Evolutionary conservation across 176 grass and related monocot species (phyloP).

Genomic region (Aegilops umbellulata): DNA sequence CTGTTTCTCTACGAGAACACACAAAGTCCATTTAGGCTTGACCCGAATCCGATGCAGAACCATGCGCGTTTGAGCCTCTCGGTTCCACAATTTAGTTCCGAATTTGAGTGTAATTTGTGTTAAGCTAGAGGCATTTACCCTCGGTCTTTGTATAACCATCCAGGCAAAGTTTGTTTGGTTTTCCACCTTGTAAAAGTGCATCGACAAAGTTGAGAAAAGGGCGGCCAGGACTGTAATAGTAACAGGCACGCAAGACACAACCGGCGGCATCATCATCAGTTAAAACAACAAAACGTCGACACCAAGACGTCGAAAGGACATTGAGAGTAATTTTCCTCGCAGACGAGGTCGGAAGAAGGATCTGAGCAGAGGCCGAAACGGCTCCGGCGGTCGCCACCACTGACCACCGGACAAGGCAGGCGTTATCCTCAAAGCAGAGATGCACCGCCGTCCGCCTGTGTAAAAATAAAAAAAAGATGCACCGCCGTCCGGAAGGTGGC

Average conservation of each 20-base stretch:
- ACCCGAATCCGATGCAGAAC: too few relatives aligned
- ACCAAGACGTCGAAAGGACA: not conserved
- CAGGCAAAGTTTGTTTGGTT: too few relatives aligned
- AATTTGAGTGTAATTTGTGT: not conserved
- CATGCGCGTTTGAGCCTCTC: not conserved
- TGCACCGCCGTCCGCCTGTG: too few relatives aligned
- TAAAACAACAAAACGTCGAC: not conserved
- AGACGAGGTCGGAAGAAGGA: not conserved
- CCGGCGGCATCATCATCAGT: too few relatives aligned
- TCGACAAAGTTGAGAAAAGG: too few relatives aligned
- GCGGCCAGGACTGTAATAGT: too few relatives aligned
- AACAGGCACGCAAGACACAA: not conserved
- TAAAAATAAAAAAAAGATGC: too few relatives aligned
- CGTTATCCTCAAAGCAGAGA: constrained; percentile 4
- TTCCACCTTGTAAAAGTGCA: too few relatives aligned
- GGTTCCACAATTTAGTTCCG: not conserved
- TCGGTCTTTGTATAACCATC: too few relatives aligned
- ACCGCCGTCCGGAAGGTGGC: not conserved
- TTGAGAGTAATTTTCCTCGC: not conserved
- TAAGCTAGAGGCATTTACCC: not conserved
- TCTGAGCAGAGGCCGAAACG: not conserved
- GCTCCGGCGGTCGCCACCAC: constrained; percentile 1
- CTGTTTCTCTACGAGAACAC: too few relatives aligned
- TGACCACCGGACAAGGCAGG: not conserved
- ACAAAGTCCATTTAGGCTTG: too few relatives aligned